Evolutionary conservation across 1,284 basidiomycete species (phyloP), one percentile per base, ranked within the genome.

Genomic region (Cryptococcus sp.): DNA sequence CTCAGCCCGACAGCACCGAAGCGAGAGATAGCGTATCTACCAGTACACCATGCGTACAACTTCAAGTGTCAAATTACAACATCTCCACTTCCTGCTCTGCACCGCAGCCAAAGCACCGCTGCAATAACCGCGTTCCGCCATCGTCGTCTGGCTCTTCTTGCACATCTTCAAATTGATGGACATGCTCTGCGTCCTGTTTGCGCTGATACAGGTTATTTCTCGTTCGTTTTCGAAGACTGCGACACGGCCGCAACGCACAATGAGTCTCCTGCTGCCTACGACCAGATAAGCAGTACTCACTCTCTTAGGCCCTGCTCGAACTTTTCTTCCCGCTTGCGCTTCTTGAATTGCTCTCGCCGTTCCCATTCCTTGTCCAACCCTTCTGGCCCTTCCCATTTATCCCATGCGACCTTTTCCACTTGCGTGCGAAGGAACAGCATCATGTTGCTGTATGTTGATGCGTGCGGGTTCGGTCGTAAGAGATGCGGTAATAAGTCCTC

Each of bases 381-480:
- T 72, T 95, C 91, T 11, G 91, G 84, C 0, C 92, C 92, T 0
- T 92, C 93, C 96, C 96, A 99, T 79, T 98, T 99, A 68, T 89
- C 88, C 87, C 91, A 98, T 2, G 96, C 95, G 75, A 95, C 98
- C 25, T 88, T 88, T 77, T 99, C 96, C 3, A 99, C 93, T 47
- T 73, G 72, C 68, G 83, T 88, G 23, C 96, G 87, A 7, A 98
- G 83, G 79, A 93, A 99, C 23, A 99, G 84, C 96, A 99, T 99
- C 96, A 99, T 99, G 81, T 99, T 99, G 50, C 89, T 90, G 75
- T 93, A 99, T 0, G 93, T 96, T 22, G 93, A 91, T 64, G 92
- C 91, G 81, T 99, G 94, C 1, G 96, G 96, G 73, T 99, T 99
- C 3, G 93, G 90, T 73, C 94, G 93, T 52, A 99, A 83, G 19